phyloP scores from a whole-genome alignment of 352 stramenopile species.

The Achlya hypogyna region DNA sequence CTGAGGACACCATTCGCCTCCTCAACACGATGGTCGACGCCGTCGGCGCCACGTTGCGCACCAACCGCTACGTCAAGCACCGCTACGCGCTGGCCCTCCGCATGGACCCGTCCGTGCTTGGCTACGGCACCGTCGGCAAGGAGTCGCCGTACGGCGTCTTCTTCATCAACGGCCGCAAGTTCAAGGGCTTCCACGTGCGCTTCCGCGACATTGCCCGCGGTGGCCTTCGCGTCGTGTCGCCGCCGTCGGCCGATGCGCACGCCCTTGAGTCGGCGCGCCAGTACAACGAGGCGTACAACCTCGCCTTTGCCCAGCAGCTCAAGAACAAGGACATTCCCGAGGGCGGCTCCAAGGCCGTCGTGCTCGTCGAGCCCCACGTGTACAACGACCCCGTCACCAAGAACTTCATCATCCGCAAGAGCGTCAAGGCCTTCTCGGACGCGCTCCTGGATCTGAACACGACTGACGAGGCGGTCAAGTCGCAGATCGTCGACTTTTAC shows the following conservation, averaged over 20 bases:
- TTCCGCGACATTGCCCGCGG: conserved; percentile 96
- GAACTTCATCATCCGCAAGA: conserved; percentile 90
- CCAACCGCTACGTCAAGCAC: conserved; percentile 75
- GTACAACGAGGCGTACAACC: conserved; percentile 94
- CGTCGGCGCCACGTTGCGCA: conserved; percentile 62
- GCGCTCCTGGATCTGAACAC: conserved; percentile 94
- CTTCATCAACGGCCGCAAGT: conserved; percentile 91
- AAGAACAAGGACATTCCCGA: conserved; percentile 99
- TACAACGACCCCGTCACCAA: conserved; percentile 60
- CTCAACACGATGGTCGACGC: conserved; percentile 74
- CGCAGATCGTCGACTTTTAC: conserved; percentile 74
- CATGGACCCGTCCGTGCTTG: conserved; percentile 23
- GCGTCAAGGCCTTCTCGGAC: conserved; percentile 94
- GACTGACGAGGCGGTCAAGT: conserved; percentile 76
- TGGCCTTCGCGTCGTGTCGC: conserved; percentile 94
- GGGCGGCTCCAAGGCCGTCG: conserved; percentile 94
- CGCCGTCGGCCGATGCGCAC: conserved; percentile 79
- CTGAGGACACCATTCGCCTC: conserved; percentile 58
- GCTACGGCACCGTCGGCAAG: conserved; percentile 36
- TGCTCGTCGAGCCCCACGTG: conserved; percentile 90
- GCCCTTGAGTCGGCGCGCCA: conserved; percentile 84
- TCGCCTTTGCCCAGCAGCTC: conserved; percentile 95
- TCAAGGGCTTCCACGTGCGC: conserved; percentile 96
- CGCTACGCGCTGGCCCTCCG: conserved; percentile 34
- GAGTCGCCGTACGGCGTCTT: conserved; percentile 92